Base-by-base conservation (phyloP, 352 stramenopile genomes). In the Globisporangium okanoganense region DNA sequence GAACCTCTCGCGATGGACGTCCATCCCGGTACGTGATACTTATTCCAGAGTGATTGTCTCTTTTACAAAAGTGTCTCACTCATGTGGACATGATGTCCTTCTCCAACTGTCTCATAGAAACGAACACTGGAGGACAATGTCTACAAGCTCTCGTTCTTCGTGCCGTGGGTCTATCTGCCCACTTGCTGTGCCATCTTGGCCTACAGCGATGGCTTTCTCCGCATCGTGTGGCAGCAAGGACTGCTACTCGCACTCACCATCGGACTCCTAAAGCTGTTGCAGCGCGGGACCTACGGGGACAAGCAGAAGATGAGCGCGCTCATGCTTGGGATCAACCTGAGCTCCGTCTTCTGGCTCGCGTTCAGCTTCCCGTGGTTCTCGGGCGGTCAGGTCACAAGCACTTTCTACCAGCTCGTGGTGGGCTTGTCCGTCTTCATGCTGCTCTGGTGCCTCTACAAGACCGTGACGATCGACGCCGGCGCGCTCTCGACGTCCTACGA, bases 251-350 rank as follows among this genome's bases (percentile, higher is more conserved):
- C 59, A 13, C 52, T 58, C 3, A 69, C 76, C 12, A 69, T 78
- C 33, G 56, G 69, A 20, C 58, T 81, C 12, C 70, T 88, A 12
- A 82, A 84, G 52, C 47, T 91, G 10, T 56, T 89, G 12, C 78
- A 88, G 38, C 70, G 71, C 27, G 79, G 84, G 0, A 76, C 81
- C 5, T 91, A 93, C 58, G 78, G 79, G 14, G 75, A 90, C 66
- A 91, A 90, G 45, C 72, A 82, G 27, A 93, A 93, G 53, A 81
- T 79, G 9, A 81, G 81, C 6, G 70, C 78, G 22, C 71, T 91
- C 40, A 76, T 90, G 74, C 83, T 93, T 12, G 84, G 84, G 20
- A 65, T 91, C 48, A 93, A 91, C 43, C 71, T 88, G n/a, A 76
- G 79, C 27, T 91, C 81, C 8, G 81, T 89, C 25, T 73, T 65